Base-by-base conservation (phyloP, 164 flowering plant species). In the Annona squamosa region DNA sequence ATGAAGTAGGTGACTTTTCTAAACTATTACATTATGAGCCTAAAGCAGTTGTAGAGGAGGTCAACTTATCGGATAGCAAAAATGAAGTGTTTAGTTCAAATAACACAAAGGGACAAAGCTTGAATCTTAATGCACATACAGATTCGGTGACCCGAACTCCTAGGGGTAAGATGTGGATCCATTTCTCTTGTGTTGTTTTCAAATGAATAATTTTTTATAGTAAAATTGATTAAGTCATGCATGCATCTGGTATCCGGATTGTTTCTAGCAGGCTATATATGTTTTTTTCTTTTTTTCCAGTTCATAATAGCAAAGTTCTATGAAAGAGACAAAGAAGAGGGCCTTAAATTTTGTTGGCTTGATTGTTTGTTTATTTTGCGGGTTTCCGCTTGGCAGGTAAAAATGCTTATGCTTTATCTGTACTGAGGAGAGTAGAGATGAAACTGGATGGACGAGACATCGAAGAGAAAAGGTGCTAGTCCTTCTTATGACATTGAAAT, bases 391-490 rank as follows among this genome's bases (percentile, higher is more conserved):
- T n/a, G 76, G 17, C 72, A 95, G 99, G 93, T 80, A 95, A 91
- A 79, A 95, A 92, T 80, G 81, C 89, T 68, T 95, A 88, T 78
- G 99, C 99, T 46, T 68, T 89, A 81, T 88, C 96, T 66, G 89
- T 95, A 69, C 80, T 95, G 73, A 89, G 86, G 84, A 88, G 86
- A 65, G 85, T 95, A 43, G 93, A 95, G 81, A 92, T 86, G 93
- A 95, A 95, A 79, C 75, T 95, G 62, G 96, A 91, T 82, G 99
- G 99, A 6, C 86, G 77, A 78, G 99, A 91, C 79, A 85, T 91
- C 64, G 78, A 82, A 70, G 91, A 86, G 18, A 82, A 82, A 76
- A 90, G 99, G 98, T 90, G 87, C 5, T 18, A 71, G 6, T 46
- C n/a, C 67, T 73, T 72, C 43, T 45, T 47, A 46, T n/a, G 19